A percentile compares a stretch with the other conserved stretches of the same genome.
Conservation (phyloP, 257 asterid genomes). For the Echites panduratus region DNA sequence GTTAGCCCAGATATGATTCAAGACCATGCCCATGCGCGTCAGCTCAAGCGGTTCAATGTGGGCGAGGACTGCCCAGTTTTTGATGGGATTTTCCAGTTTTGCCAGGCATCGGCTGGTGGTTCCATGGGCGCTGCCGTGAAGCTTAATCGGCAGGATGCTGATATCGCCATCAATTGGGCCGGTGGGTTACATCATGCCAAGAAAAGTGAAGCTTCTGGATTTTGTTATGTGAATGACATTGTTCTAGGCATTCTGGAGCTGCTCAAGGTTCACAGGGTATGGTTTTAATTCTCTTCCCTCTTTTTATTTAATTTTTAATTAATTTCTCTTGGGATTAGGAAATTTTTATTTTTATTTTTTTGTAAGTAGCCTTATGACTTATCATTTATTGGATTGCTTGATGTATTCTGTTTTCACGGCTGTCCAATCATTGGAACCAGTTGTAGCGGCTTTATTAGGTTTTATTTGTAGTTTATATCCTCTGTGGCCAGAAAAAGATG, state of each 20-base stretch:
- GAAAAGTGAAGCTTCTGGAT: constrained; percentile 78
- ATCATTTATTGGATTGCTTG: background rate
- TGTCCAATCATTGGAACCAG: background rate
- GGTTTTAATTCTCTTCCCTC: background rate
- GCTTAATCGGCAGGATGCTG: constrained; percentile 63
- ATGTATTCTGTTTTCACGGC: background rate
- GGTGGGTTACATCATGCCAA: constrained; percentile 92
- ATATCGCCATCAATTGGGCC: constrained; percentile 90
- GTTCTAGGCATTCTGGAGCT: constrained; percentile 79
- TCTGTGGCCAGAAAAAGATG: background rate
- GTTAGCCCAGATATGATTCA: constrained; percentile 50
- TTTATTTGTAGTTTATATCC: background rate
- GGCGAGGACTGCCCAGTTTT: constrained; percentile 69
- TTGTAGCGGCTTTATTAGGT: background rate
- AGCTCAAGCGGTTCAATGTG: constrained; percentile 58
- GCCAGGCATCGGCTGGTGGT: constrained; percentile 82
- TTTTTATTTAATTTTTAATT: no score
- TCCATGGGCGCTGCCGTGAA: constrained; percentile 82
- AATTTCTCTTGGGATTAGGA: background rate
- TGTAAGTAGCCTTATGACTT: background rate
- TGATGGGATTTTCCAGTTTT: constrained; percentile 55
- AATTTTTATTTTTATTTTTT: background rate
- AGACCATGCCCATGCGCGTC: constrained; percentile 43
- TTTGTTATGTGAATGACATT: constrained; percentile 77
- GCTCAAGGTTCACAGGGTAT: constrained; percentile 64